A percentile compares a stretch with the other conserved stretches of the same genome.
Evolutionary conservation across 2,329 filamentous ascomycete species (phyloP).

Genomic region (Penicillium digitatum): DNA sequence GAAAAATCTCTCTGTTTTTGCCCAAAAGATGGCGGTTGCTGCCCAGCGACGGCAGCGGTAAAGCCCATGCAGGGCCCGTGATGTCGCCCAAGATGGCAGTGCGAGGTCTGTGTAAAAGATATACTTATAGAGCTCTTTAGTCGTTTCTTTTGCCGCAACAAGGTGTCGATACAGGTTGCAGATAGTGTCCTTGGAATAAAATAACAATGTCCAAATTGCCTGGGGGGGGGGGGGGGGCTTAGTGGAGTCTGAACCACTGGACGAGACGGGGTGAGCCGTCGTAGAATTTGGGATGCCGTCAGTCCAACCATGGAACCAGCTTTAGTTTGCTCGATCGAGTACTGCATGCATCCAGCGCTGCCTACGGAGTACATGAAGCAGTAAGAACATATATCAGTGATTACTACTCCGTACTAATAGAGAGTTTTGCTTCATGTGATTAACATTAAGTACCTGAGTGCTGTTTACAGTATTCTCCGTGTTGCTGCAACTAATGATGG

Average conservation of each 20-base stretch:
- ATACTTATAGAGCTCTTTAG: slow-evolving; percentile 6
- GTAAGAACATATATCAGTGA: background rate
- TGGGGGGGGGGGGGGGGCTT: too few relatives aligned
- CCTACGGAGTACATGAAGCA: too few relatives aligned
- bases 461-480: background rate
- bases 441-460: background rate
- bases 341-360: background rate
- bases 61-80: slow-evolving; percentile 28
- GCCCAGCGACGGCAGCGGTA: slow-evolving; percentile 35
- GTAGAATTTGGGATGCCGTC: slow-evolving; percentile 12
- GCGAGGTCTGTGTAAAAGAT: slow-evolving; percentile 15
- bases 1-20: slow-evolving; percentile 19
- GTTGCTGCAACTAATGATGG: slow-evolving; percentile 12
- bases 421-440: background rate
- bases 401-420: background rate
- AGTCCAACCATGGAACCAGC: slow-evolving; percentile 21
- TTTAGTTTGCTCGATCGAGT: background rate
- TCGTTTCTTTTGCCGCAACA: slow-evolving; percentile 21
- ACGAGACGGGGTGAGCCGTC: slow-evolving; percentile 24
- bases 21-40: slow-evolving; percentile 29
- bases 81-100: slow-evolving; percentile 26
- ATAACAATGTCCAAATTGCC: slow-evolving; percentile 1
- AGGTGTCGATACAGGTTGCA: slow-evolving; percentile 11
- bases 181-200: background rate
- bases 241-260: slow-evolving; percentile 26